Percentiles rank a stretch among this genome's conserved stretches.
Evolutionary conservation across 345 rosid species (phyloP).

Genomic region (Rubroshorea leprosula): DNA sequence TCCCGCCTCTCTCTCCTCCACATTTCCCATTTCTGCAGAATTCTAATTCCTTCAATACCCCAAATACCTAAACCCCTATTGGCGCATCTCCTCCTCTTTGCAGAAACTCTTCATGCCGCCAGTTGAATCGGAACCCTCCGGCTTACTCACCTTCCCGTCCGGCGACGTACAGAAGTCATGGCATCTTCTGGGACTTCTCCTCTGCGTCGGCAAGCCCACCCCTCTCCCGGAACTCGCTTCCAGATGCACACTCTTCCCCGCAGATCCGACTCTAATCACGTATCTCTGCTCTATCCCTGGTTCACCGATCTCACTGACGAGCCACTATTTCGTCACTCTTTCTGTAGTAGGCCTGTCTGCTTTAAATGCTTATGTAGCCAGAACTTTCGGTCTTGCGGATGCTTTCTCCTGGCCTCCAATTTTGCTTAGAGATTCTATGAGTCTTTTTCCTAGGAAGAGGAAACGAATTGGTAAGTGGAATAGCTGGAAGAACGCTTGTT

Average conservation of each 20-base stretch:
- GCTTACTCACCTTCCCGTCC: constrained; percentile 11
- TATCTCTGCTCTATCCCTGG: constrained; percentile 38
- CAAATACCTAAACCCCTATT: neutral
- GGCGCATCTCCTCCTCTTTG: neutral
- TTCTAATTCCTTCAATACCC: constrained; percentile 9
- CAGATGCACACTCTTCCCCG: constrained; percentile 32
- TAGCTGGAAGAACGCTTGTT: neutral
- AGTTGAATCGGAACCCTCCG: constrained; percentile 13
- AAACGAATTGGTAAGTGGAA: constrained; percentile 21
- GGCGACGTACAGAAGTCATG: constrained; percentile 44
- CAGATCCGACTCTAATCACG: constrained; percentile 30
- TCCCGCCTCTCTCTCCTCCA: constrained; percentile 18
- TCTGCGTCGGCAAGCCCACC: constrained; percentile 45
- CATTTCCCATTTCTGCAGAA: constrained; percentile 1
- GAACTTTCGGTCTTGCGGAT: constrained; percentile 3
- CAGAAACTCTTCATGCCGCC: constrained; percentile 30
- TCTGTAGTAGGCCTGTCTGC: constrained; percentile 26
- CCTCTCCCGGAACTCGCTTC: constrained; percentile 33
- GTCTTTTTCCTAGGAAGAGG: constrained; percentile 26
- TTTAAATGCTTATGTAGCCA: constrained; percentile 23
- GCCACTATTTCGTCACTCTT: constrained; percentile 24
- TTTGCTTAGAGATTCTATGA: neutral
- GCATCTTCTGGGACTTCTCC: constrained; percentile 44
- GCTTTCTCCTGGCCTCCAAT: constrained; percentile 5
- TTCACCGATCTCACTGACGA: constrained; percentile 41